Conservation (phyloP, 225 moss, liverwort and hornwort species). For the Antitrichia curtipendula region DNA sequence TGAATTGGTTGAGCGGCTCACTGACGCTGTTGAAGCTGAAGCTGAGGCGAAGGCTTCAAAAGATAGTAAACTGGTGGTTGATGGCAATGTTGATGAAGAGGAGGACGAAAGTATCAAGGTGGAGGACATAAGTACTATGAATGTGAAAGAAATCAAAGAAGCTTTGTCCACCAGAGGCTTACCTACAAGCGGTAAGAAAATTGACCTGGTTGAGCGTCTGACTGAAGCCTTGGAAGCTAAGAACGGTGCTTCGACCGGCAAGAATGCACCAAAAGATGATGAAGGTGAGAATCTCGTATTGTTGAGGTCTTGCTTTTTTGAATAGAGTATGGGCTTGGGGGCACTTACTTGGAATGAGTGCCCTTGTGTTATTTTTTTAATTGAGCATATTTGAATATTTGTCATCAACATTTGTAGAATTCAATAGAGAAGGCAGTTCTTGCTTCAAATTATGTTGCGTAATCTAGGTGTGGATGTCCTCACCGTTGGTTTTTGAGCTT, state of each 20-base stretch:
- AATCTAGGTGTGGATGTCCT: not conserved
- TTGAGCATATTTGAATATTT: not conserved
- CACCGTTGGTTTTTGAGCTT: not conserved
- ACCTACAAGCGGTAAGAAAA: slow-evolving; percentile 44
- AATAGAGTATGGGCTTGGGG: not conserved
- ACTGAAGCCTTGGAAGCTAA: slow-evolving; percentile 10
- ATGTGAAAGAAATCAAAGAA: slow-evolving; percentile 49
- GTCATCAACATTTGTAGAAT: not conserved
- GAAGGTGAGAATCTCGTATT: slow-evolving; percentile 5
- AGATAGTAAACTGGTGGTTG: not conserved
- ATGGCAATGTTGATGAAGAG: not conserved
- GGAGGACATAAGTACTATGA: slow-evolving; percentile 47
- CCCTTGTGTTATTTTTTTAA: not conserved
- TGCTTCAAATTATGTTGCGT: not conserved
- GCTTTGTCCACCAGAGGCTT: slow-evolving; percentile 35
- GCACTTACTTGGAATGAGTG: not conserved
- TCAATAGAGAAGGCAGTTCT: not conserved
- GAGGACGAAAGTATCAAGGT: slow-evolving; percentile 27
- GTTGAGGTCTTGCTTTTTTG: not conserved
- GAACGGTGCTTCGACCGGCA: not conserved
- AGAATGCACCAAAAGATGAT: not conserved
- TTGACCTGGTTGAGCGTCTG: slow-evolving; percentile 27
- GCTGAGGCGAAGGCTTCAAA: not conserved
- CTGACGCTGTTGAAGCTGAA: slow-evolving; percentile 8
- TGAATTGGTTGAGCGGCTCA: slow-evolving; percentile 21